These are phyloP conservation scores for Didymella sp. DNA, from an alignment of 2,329 filamentous ascomycete species.

Conservation along the genomic window DNA sequence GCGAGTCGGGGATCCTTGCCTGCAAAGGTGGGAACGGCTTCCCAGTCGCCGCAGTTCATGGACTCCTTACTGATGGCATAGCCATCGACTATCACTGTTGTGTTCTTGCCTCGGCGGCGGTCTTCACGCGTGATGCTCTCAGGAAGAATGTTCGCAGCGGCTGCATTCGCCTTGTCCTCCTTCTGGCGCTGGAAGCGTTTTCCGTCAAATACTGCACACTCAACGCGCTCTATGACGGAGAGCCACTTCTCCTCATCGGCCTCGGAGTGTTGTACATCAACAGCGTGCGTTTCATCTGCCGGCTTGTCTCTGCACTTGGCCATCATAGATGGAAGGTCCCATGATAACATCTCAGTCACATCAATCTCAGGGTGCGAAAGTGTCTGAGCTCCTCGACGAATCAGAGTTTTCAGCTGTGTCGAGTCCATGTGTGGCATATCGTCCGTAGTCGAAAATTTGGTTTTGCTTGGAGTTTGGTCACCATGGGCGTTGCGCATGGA, in stretches of 20 bases:
- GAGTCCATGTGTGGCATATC: conserved; percentile 61
- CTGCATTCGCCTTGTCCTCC: conserved; percentile 33
- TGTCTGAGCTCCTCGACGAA: conserved; percentile 62
- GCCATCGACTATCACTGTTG: conserved; percentile 63
- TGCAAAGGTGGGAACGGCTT: conserved; percentile 64
- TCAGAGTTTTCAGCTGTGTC: conserved; percentile 60
- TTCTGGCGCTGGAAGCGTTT: conserved; percentile 56
- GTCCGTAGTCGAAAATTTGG: conserved; percentile 45
- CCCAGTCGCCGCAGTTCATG: conserved; percentile 60
- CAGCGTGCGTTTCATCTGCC: conserved; percentile 49
- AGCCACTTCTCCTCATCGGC: conserved; percentile 65
- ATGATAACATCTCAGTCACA: conserved; percentile 63
- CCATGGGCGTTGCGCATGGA: conserved; percentile 63
- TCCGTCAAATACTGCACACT: conserved; percentile 65
- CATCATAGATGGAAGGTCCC: conserved; percentile 63
- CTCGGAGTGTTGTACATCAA: conserved; percentile 45
- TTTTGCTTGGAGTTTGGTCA: conserved; percentile 37
- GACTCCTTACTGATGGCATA: conserved; percentile 65
- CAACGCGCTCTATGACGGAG: conserved; percentile 62
- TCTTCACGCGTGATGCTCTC: conserved; percentile 54
- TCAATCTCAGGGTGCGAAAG: conserved; percentile 61
- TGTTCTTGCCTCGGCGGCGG: conserved; percentile 63
- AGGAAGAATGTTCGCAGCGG: conserved; percentile 48
- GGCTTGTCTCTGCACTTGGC: conserved; percentile 62
- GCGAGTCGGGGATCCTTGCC: conserved; percentile 62